Base-by-base conservation (phyloP, 257 asterid genomes). In the Buddleja alternifolia region DNA sequence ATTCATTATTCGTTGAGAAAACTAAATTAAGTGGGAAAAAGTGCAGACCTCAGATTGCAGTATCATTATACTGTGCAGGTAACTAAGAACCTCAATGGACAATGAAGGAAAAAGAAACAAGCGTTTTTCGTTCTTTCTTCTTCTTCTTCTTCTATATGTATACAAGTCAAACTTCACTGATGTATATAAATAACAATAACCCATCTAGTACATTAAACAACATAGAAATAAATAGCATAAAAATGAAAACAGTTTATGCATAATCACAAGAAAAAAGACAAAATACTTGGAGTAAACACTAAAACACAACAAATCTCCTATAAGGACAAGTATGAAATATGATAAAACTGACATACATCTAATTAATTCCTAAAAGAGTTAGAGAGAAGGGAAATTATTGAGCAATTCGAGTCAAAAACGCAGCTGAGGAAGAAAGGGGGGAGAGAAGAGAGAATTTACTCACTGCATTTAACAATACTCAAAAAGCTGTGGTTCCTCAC, bases 131-230 rank as follows among this genome's bases (percentile, higher is more conserved):
- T 65, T 7, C 45, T 55, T 52, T 12, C 50, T 25, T 36, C 3
- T 9, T 4, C 4, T 24, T 59, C 61, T 11, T 45, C 37, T 4
- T 3, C 39, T 19, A 1, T 45, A 41, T 6, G 36, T n/a, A 14
- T n/a, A 19, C 45, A 69, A 64, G 48, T 29, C 21, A 62, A 60
- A 37, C 59, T 17, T 15, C 4, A 0, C 32, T 24, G 65, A 67
- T 40, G 46, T 50, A 41, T 36, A 46, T 20, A 6, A 44, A 24
- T 24, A 45, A 7, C 11, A 29, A 11, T 15, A 55, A 7, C 50
- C 21, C 34, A 40, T 34, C 51, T 10, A 17, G 55, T 20, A 69
- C 11, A 48, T 12, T 10, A 5, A 1, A 67, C 50, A 19, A n/a
- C 20, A 6, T 7, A n/a, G 7, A 4, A n/a, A 15, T 48, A n/a